Percentiles rank a stretch among this genome's conserved stretches.
Evolutionary conservation across 2,329 filamentous ascomycete genomes (phyloP).

Genomic region (Orbilia javanica): DNA sequence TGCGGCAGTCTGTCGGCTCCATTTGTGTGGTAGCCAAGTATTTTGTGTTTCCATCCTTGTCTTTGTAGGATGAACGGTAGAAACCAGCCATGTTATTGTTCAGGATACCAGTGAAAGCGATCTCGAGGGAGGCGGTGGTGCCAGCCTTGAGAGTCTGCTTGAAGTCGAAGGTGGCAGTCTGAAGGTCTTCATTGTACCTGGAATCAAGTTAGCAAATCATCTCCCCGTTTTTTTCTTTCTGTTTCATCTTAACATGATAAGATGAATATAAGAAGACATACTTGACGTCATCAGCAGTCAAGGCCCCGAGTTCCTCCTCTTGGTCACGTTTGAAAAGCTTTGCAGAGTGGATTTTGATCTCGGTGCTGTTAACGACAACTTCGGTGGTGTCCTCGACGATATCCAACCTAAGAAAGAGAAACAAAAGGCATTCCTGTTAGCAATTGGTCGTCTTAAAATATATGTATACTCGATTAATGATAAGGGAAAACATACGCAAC

Average conservation of each 20-base stretch:
- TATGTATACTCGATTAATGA: not conserved
- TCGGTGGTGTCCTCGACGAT: constrained; percentile 83
- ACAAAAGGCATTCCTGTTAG: constrained; percentile 69
- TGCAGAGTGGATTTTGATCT: constrained; percentile 83
- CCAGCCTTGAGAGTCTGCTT: constrained; percentile 79
- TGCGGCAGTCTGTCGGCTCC: constrained; percentile 91
- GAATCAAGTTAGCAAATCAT: not conserved
- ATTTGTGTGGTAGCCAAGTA: constrained; percentile 93
- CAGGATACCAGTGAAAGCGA: constrained; percentile 81
- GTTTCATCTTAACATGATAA: too few relatives aligned
- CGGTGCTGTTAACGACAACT: constrained; percentile 87
- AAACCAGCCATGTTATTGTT: constrained; percentile 97
- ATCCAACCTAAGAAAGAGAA: constrained; percentile 32
- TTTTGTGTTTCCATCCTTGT: constrained; percentile 79
- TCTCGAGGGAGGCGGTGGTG: constrained; percentile 80
- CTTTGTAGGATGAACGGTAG: constrained; percentile 95
- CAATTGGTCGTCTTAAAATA: not conserved
- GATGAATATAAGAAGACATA: constrained; percentile 49
- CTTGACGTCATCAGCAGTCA: constrained; percentile 65
- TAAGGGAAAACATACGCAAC: constrained; percentile 74
- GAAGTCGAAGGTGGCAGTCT: constrained; percentile 85
- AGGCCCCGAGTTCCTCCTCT: constrained; percentile 62
- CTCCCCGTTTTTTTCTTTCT: too few relatives aligned
- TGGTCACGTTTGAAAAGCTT: constrained; percentile 73
- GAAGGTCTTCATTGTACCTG: constrained; percentile 78